phyloP scores from a whole-genome alignment of 805 yeast genomes.

The Metschnikowia gelsemii region DNA sequence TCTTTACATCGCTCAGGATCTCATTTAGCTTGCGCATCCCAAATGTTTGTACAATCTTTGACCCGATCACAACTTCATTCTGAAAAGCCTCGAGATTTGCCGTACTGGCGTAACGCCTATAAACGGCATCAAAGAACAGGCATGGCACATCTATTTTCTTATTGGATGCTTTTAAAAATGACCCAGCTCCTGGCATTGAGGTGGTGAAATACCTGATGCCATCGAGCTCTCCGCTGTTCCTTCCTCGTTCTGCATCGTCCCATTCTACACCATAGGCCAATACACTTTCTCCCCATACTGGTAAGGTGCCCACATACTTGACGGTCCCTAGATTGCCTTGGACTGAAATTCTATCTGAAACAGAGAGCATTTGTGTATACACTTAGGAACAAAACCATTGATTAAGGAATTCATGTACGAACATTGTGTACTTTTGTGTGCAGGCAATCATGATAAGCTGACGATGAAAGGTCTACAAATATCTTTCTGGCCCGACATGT shows the following conservation, averaged over 20 bases:
- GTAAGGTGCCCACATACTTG: conserved; percentile 56
- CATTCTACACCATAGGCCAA: conserved; percentile 79
- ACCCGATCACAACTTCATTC: conserved; percentile 47
- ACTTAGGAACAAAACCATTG: neutral
- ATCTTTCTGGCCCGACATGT: no score
- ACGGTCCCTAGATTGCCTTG: conserved; percentile 61
- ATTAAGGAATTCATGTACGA: no score
- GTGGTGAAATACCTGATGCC: conserved; percentile 55
- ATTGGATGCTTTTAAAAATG: conserved; percentile 55
- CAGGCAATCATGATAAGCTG: no score
- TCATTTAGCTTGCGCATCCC: conserved; percentile 62
- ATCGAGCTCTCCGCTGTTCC: conserved; percentile 60
- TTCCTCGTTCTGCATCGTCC: conserved; percentile 73
- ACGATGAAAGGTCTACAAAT: no score
- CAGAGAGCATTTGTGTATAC: conserved; percentile 1
- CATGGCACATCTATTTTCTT: conserved; percentile 28
- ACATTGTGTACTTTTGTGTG: no score
- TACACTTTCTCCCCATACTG: conserved; percentile 54
- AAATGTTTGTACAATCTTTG: conserved; percentile 56
- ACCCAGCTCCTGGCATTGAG: conserved; percentile 48
- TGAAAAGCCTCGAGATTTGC: conserved; percentile 18
- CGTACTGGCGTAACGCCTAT: conserved; percentile 42
- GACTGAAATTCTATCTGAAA: conserved; percentile 23
- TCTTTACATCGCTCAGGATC: conserved; percentile 47
- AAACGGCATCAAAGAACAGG: conserved; percentile 51